Evolutionary conservation across 1,139 yeast genomes (phyloP).

Genomic region (Debaryomyces psychrophilus): DNA sequence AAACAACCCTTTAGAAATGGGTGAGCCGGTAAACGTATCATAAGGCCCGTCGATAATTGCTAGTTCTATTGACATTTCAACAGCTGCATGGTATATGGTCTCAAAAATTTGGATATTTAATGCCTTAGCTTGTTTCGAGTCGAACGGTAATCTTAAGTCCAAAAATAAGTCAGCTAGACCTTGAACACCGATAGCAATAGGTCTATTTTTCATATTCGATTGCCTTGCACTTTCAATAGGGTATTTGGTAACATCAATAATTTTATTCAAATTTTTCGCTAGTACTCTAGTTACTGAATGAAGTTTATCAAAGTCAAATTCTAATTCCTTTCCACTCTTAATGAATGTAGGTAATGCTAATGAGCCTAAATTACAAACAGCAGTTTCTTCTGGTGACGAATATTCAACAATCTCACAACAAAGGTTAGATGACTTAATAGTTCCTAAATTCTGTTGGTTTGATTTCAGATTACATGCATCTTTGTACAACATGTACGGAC

Average conservation of each 20-base stretch:
- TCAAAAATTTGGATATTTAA: slow-evolving; percentile 83
- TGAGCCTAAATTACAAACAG: slow-evolving; percentile 90
- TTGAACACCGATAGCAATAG: slow-evolving; percentile 88
- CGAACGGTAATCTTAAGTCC: slow-evolving; percentile 77
- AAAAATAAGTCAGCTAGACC: slow-evolving; percentile 88
- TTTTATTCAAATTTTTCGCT: slow-evolving; percentile 70
- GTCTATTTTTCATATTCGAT: slow-evolving; percentile 79
- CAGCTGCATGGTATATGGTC: slow-evolving; percentile 85
- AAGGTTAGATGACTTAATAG: slow-evolving; percentile 83
- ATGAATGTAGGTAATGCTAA: slow-evolving; percentile 64
- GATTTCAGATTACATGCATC: slow-evolving; percentile 84
- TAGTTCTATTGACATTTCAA: slow-evolving; percentile 77
- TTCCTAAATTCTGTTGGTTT: slow-evolving; percentile 85
- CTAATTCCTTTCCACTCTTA: slow-evolving; percentile 38
- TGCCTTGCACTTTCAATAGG: slow-evolving; percentile 71
- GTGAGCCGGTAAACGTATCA: slow-evolving; percentile 72
- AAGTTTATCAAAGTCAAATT: slow-evolving; percentile 69
- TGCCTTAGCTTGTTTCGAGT: slow-evolving; percentile 68
- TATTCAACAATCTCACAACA: slow-evolving; percentile 92
- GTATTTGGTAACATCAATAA: slow-evolving; percentile 78
- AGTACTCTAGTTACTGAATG: slow-evolving; percentile 77
- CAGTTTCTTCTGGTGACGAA: slow-evolving; percentile 84
- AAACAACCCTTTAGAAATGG: slow-evolving; percentile 76
- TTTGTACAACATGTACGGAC: slow-evolving; percentile 89
- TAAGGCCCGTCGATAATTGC: slow-evolving; percentile 70